Conservation (phyloP, 805 yeast species). For the Ogataea philodendri region DNA sequence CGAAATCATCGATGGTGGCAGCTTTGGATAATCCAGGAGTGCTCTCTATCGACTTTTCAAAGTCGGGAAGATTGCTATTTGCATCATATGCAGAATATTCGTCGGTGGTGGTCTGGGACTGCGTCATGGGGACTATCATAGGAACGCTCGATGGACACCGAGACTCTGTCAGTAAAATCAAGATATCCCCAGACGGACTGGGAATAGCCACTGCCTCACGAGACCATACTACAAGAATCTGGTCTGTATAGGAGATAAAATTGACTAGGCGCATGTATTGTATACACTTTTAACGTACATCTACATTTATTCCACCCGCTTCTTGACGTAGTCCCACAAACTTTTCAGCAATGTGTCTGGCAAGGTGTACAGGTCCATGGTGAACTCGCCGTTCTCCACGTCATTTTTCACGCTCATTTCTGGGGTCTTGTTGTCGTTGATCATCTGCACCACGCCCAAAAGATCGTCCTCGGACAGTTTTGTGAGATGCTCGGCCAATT, state of each 20-base stretch:
- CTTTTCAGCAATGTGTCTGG: conserved; percentile 90
- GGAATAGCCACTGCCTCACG: conserved; percentile 79
- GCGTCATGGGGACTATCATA: conserved; percentile 59
- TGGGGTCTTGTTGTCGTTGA: conserved; percentile 89
- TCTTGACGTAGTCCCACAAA: conserved; percentile 91
- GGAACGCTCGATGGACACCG: conserved; percentile 66
- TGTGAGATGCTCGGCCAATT: conserved; percentile 84
- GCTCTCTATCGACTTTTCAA: conserved; percentile 67
- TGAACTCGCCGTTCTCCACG: conserved; percentile 94
- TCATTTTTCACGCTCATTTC: conserved; percentile 96
- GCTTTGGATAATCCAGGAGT: conserved; percentile 65
- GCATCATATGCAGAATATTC: conserved; percentile 68
- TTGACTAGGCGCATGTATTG: conserved; percentile 11
- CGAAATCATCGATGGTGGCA: conserved; percentile 30
- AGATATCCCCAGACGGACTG: conserved; percentile 68
- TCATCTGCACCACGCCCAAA: conserved; percentile 95
- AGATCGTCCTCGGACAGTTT: conserved; percentile 89
- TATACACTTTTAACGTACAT: conserved; percentile 12
- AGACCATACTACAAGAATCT: conserved; percentile 70
- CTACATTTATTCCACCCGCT: conserved; percentile 41
- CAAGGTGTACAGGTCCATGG: conserved; percentile 89
- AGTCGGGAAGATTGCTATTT: conserved; percentile 71
- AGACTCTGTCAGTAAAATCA: conserved; percentile 60
- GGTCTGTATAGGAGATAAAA: conserved; percentile 40
- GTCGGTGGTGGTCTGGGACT: conserved; percentile 78